Base-by-base conservation (phyloP, 495 filamentous ascomycete species). In the Amniculicola lignicola region DNA sequence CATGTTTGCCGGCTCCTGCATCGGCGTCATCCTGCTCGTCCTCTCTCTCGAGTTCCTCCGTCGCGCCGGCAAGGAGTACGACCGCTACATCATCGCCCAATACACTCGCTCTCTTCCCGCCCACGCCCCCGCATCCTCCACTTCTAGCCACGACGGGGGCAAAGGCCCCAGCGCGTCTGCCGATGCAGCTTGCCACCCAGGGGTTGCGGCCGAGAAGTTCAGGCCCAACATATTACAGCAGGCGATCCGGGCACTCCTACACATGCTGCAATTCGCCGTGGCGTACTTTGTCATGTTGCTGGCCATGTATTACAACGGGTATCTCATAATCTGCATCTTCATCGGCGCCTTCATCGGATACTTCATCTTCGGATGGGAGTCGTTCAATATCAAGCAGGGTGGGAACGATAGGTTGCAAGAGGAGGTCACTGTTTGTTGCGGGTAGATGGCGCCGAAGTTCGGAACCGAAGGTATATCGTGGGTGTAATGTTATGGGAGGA, bases 241-340 rank as follows among this genome's bases (percentile, higher is more conserved):
- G 63, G 41, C 70, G 1, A 64, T 79, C 35, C 68, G 77, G 1
- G 69, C 76, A 1, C 15, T 79, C 12, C 62, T 82, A 25, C 75
- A 82, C 59, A 71, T 72, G 39, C 57, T 68, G 11, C 72, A 74
- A 31, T 81, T 81, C 51, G 77, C 72, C n/a, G 62, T 78, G 41
- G 80, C 76, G 7, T 82, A 81, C 45, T 73, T 81, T 38, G 60
- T 82, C 51, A 82, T 82, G 80, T 54, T 81, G 51, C 62, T 81
- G 38, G 80, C 75, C 18, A 66, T 66, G 63, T 66, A 66, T 42
- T 66, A 60, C 35, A 66, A 80, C 47, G 78, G 79, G 14, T 82
- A 81, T 44, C 72, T 81, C 61, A 79, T 82, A 59, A 76, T 81
- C 55, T 74, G 70, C 57, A 80, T 82, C 52, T 65, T 81, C 37